Conservation (phyloP, 495 filamentous ascomycete genomes). For the Aspergillus ellipticus region DNA sequence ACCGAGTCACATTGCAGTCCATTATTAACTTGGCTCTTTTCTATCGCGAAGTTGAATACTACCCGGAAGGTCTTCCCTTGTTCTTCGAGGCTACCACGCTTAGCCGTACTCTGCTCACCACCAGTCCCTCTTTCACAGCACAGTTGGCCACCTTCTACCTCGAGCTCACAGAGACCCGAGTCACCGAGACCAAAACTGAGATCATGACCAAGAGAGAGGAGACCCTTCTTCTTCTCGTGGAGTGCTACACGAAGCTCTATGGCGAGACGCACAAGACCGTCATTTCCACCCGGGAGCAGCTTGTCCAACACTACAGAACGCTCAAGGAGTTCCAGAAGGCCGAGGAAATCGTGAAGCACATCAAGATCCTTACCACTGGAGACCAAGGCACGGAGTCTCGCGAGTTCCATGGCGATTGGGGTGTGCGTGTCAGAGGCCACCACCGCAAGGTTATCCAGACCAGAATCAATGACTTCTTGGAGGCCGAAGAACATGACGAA, state of each 20-base stretch:
- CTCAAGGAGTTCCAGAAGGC: constrained; percentile 22
- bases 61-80: constrained; percentile 11
- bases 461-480: constrained; percentile 16
- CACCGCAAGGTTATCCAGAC: constrained; percentile 5
- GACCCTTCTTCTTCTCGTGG: constrained; percentile 27
- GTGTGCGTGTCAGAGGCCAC: constrained; percentile 10
- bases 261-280: constrained; percentile 34
- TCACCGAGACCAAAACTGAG: constrained; percentile 31
- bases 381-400: constrained; percentile 6
- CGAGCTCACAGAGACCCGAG: constrained; percentile 24
- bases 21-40: constrained; percentile 18
- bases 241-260: constrained; percentile 36
- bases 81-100: constrained; percentile 24
- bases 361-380: constrained; percentile 11
- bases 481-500: constrained; percentile 18
- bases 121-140: constrained; percentile 30
- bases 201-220: constrained; percentile 37
- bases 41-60: constrained; percentile 13
- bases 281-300: constrained; percentile 23
- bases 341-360: constrained; percentile 6
- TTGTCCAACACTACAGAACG: constrained; percentile 32
- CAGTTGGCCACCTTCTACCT: constrained; percentile 32
- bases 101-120: constrained; percentile 28
- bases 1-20: constrained; percentile 19
- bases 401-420: constrained; percentile 2